phyloP scores from a whole-genome alignment of 2,329 filamentous ascomycete genomes.

The Curvularia verruculosa region DNA sequence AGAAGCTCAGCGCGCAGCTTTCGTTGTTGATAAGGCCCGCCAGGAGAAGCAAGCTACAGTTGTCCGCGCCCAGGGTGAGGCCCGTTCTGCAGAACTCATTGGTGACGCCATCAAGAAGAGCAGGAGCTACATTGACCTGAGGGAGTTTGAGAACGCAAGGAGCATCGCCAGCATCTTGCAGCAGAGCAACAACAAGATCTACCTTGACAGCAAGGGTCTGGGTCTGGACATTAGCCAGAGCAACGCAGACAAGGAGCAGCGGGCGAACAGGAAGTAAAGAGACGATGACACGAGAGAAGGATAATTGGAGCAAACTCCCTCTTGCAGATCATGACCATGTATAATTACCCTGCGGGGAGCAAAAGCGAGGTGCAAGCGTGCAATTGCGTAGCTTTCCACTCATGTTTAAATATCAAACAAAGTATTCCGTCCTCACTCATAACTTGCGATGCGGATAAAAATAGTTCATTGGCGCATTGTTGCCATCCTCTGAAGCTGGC shows the following conservation, averaged over 20 bases:
- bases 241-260: constrained; percentile 48
- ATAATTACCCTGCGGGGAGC: constrained; percentile 25
- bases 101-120: constrained; percentile 99
- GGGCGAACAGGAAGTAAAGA: constrained; percentile 32
- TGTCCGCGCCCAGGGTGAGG: constrained; percentile 98
- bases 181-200: constrained; percentile 90
- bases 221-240: constrained; percentile 78
- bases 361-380: constrained; percentile 28
- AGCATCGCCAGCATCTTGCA: constrained; percentile 87
- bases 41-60: constrained; percentile 99
- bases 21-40: constrained; percentile 97
- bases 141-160: constrained; percentile 96
- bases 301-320: background rate
- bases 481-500: background rate
- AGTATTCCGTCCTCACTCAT: constrained; percentile 10
- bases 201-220: constrained; percentile 88
- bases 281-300: background rate
- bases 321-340: constrained; percentile 25
- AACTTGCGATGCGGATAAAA: background rate
- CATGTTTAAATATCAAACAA: constrained; percentile 35
- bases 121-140: constrained; percentile 93
- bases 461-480: background rate
- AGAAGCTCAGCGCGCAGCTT: constrained; percentile 95
- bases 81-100: constrained; percentile 94
- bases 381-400: constrained; percentile 41